Conservation (phyloP, 2,329 filamentous ascomycete species). For the Microdochium nivale region DNA sequence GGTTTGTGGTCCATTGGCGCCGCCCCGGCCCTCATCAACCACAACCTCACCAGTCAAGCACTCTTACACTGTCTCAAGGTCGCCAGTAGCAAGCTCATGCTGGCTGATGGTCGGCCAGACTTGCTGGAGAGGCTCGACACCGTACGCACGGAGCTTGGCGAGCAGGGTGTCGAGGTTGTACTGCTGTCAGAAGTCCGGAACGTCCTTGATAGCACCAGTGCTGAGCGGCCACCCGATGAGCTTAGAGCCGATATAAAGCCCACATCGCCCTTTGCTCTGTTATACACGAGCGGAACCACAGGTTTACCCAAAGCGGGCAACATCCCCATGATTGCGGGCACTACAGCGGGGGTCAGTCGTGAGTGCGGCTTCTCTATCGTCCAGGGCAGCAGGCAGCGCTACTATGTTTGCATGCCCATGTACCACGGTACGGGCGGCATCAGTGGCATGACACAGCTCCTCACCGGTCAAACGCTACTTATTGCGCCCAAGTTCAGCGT, state of each 20-base stretch:
- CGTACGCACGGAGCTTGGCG: constrained; percentile 41
- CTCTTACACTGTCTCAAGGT: constrained; percentile 57
- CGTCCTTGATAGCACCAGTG: constrained; percentile 32
- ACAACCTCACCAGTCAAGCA: constrained; percentile 55
- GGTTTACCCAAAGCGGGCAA: constrained; percentile 65
- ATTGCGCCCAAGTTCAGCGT: constrained; percentile 61
- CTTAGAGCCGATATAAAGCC: constrained; percentile 42
- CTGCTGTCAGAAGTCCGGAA: constrained; percentile 39
- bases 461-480: constrained; percentile 45
- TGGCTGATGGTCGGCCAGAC: constrained; percentile 48
- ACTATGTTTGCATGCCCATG: constrained; percentile 69
- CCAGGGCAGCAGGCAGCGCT: constrained; percentile 40
- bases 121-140: constrained; percentile 50
- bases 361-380: constrained; percentile 19
- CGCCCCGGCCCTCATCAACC: constrained; percentile 64
- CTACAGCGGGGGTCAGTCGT: constrained; percentile 20
- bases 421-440: constrained; percentile 70
- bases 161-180: constrained; percentile 43
- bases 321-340: constrained; percentile 41
- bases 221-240: constrained; percentile 43
- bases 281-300: constrained; percentile 72
- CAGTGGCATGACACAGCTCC: constrained; percentile 43
- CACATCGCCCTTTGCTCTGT: constrained; percentile 50
- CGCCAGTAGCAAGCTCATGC: constrained; percentile 43
- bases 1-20: constrained; percentile 58